These are phyloP conservation scores for Tetradesmus obliquus DNA, from an alignment of 139 green algal genomes.

Conservation along the genomic window DNA sequence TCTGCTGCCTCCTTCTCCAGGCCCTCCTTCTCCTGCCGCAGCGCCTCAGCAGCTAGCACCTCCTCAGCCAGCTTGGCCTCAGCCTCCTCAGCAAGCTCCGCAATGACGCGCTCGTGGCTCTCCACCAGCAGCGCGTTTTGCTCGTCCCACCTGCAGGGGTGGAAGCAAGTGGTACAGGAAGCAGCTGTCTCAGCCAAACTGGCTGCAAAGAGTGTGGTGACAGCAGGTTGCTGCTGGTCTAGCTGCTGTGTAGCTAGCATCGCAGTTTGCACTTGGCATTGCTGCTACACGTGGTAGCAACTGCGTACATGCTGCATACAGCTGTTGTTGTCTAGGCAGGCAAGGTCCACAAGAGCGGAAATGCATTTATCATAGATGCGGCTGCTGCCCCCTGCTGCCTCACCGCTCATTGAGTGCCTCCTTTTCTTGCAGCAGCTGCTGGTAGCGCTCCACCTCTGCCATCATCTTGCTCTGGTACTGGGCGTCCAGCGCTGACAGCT, in stretches of 20 bases:
- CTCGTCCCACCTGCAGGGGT: slow-evolving; percentile 78
- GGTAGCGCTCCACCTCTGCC: slow-evolving; percentile 88
- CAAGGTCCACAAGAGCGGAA: neutral
- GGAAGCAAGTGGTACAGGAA: neutral
- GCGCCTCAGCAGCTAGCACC: slow-evolving; percentile 59
- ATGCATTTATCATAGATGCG: neutral
- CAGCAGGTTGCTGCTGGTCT: no score
- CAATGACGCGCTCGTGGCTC: slow-evolving; percentile 85
- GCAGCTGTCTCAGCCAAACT: neutral
- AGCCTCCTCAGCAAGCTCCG: slow-evolving; percentile 87
- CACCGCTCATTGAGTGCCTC: slow-evolving; percentile 75
- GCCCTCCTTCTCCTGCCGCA: slow-evolving; percentile 70
- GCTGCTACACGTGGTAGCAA: neutral
- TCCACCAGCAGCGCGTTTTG: slow-evolving; percentile 87
- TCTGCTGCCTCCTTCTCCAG: slow-evolving; percentile 75
- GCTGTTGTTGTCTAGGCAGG: neutral
- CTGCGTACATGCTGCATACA: neutral
- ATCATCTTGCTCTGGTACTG: slow-evolving; percentile 91
- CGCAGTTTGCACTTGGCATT: neutral
- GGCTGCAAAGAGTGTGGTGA: no score
- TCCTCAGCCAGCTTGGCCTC: slow-evolving; percentile 82
- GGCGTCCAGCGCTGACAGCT: slow-evolving; percentile 75
- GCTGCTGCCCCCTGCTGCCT: neutral
- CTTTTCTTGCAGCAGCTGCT: slow-evolving; percentile 79
- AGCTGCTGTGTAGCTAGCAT: no score